Evolutionary conservation across 768 basidiomycete species (phyloP), one percentile per base, ranked within the genome.

Genomic region (Xerocomus brunneocitrinus): DNA sequence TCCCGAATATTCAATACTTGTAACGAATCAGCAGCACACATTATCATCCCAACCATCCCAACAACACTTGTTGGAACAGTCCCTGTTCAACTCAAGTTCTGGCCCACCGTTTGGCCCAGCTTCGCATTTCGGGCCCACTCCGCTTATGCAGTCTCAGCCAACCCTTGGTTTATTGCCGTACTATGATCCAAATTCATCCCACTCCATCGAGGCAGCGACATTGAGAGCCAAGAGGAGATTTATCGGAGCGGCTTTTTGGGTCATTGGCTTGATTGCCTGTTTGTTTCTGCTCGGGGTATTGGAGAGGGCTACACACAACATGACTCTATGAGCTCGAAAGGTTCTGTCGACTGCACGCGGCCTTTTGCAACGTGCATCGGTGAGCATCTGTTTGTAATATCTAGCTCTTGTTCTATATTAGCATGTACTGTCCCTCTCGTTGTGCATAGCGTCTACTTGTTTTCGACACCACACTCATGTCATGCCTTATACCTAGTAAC

Each of bases 161-260:
- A 61, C 67, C n/a, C 59, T 75, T 42, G 67, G 65, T 25, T 42
- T 71, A 12, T 42, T 72, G 43, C 70, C 70, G 35, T 79, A 63
- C 72, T 74, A 79, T 60, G 78, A 79, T 58, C 76, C 72, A 8
- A 69, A 62, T 35, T 75, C 75, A 25, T 61, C 67, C 22, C 63
- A 76, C 53, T 69, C 76, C 40, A 47, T 74, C 3, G 64, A 65
- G 45, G 67, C 66, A 49, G 77, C 78, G 28, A 60, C 56, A 8
- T 52, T 55, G 42, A 66, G 79, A 27, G 78, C 79, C 32, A 67
- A 67, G 43, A 58, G 72, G 73, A 70, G 79, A 34, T 79, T 80
- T 53, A 53, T 74, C n/a, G 63, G 61, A 50, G 77, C 76, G 5
- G 53, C 72, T 16, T 32, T 72, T 14, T 76, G 75, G 71, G 75